These are phyloP conservation scores for Ganoderma lucidum DNA, from an alignment of 1,284 basidiomycete species.

Conservation along the genomic window DNA sequence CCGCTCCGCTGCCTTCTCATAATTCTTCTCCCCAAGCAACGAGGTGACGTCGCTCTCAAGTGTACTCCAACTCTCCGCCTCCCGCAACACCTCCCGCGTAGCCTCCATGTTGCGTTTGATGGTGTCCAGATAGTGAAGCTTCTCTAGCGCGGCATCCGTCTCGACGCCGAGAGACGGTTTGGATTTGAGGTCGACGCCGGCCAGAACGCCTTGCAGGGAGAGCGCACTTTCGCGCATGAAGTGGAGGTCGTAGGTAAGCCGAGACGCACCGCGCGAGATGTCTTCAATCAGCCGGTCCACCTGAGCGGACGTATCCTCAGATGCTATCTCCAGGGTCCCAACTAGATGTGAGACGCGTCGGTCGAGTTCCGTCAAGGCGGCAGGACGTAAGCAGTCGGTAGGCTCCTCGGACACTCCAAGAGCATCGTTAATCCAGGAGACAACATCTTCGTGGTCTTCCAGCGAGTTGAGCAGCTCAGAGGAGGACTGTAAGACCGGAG, in stretches of 20 bases:
- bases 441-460: constrained; percentile 55
- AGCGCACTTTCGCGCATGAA: constrained; percentile 93
- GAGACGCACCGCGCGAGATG: constrained; percentile 86
- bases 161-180: constrained; percentile 57
- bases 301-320: constrained; percentile 85
- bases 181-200: constrained; percentile 62
- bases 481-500: constrained; percentile 22
- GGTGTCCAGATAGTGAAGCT: constrained; percentile 80
- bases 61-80: constrained; percentile 95
- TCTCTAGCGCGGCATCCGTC: constrained; percentile 72
- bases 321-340: constrained; percentile 80
- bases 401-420: constrained; percentile 44
- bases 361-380: constrained; percentile 74
- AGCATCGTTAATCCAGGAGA: constrained; percentile 72
- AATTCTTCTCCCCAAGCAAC: constrained; percentile 79
- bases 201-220: constrained; percentile 71
- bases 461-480: constrained; percentile 40
- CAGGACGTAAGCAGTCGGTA: constrained; percentile 35
- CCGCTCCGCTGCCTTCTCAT: constrained; percentile 87
- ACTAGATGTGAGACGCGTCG: constrained; percentile 77
- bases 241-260: constrained; percentile 92
- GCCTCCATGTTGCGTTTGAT: constrained; percentile 88
- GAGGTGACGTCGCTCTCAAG: constrained; percentile 90
- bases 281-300: constrained; percentile 91
- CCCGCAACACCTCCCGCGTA: constrained; percentile 84